These are phyloP conservation scores for Xylariaceae sp. DNA, from an alignment of 2,329 filamentous ascomycete species.

Conservation along the genomic window DNA sequence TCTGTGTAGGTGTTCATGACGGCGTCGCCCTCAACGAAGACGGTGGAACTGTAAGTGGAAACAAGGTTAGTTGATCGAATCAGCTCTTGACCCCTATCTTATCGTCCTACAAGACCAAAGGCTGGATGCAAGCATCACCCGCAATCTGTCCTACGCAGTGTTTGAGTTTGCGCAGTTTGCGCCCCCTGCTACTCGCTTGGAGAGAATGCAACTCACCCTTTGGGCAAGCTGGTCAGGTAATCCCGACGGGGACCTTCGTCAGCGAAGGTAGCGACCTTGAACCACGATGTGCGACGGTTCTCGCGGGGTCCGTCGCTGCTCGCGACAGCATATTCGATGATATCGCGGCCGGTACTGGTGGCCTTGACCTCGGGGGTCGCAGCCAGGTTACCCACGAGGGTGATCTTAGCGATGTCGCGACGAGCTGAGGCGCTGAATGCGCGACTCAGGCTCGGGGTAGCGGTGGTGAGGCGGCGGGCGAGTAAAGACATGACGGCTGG, in stretches of 20 bases:
- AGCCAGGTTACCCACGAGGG: slow-evolving; percentile 80
- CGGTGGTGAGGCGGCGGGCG: slow-evolving; percentile 48
- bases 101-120: no score
- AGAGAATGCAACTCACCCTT: slow-evolving; percentile 65
- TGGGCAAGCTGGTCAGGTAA: slow-evolving; percentile 67
- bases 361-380: slow-evolving; percentile 70
- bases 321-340: slow-evolving; percentile 74
- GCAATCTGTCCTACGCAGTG: not conserved
- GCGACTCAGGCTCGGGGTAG: slow-evolving; percentile 49
- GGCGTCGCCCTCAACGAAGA: slow-evolving; percentile 83
- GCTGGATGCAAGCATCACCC: not conserved
- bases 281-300: slow-evolving; percentile 79
- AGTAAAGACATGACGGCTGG: slow-evolving; percentile 43
- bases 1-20: slow-evolving; percentile 64
- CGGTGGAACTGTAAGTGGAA: slow-evolving; percentile 55
- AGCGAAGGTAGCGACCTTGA: slow-evolving; percentile 70
- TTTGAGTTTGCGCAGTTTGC: no score
- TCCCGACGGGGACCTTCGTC: slow-evolving; percentile 66
- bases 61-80: slow-evolving; percentile 9
- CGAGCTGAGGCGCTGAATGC: slow-evolving; percentile 71
- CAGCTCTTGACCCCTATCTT: no score
- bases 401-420: slow-evolving; percentile 71
- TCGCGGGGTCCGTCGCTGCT: slow-evolving; percentile 63
- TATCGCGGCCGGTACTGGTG: slow-evolving; percentile 66
- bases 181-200: not conserved